phyloP scores from a whole-genome alignment of 148 eudicot genomes.

The Suaeda aralocaspica region DNA sequence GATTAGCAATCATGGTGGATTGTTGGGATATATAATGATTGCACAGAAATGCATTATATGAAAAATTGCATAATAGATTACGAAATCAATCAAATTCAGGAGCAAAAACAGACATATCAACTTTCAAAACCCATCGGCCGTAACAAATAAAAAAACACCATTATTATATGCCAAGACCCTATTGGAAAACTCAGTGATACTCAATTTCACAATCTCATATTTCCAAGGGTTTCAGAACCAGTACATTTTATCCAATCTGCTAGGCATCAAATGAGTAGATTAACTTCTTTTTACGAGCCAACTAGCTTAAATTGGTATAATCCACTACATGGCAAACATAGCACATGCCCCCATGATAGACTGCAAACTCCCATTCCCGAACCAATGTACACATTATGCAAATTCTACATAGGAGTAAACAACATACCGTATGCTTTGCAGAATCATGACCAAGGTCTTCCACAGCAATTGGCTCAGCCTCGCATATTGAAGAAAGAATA shows the following conservation, averaged over 20 bases:
- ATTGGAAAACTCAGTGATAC: background rate
- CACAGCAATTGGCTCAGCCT: constrained; percentile 21
- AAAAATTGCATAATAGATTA: too few species aligned
- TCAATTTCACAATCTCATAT: background rate
- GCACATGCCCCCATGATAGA: background rate
- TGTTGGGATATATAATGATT: too few species aligned
- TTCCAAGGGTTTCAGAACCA: background rate
- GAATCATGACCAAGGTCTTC: constrained; percentile 26
- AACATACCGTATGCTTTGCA: constrained; percentile 28
- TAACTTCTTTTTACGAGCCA: too few species aligned
- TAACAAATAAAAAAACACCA: background rate
- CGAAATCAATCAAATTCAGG: too few species aligned
- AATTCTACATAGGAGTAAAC: constrained; percentile 3
- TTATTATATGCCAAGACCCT: background rate
- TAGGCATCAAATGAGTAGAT: background rate
- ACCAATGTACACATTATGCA: background rate
- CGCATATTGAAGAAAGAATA: constrained; percentile 46
- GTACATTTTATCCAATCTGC: background rate
- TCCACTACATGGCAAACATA: too few species aligned
- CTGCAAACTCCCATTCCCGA: background rate
- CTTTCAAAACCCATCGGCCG: background rate
- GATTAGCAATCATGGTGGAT: too few species aligned
- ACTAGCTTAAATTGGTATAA: background rate
- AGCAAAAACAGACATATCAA: background rate
- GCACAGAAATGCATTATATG: too few species aligned